A percentile compares a stretch with the other conserved stretches of the same genome.
Conservation (phyloP, 2,329 filamentous ascomycete genomes). For the Diaporthe humulicola region DNA sequence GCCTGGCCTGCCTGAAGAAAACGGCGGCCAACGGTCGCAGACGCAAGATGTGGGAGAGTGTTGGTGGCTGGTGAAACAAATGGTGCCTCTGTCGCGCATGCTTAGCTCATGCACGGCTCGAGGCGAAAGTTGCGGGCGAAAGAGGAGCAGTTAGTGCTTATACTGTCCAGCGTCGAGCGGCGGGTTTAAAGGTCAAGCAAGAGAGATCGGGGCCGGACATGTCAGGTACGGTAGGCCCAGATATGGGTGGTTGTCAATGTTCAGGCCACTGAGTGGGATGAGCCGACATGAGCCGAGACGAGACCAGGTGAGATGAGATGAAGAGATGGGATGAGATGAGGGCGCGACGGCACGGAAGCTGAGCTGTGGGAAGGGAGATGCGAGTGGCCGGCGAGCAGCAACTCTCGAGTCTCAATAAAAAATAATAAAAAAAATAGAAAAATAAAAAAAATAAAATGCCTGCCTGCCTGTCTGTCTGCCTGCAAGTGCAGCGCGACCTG, state of each 20-base stretch:
- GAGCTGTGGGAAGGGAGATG: neutral
- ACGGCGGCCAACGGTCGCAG: constrained; percentile 1
- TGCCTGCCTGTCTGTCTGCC: too few species aligned
- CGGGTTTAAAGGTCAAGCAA: neutral
- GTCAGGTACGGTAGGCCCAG: constrained; percentile 9
- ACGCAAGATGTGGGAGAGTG: neutral
- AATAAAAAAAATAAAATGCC: too few species aligned
- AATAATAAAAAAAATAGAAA: too few species aligned
- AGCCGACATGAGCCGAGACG: neutral
- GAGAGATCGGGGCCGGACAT: constrained; percentile 12
- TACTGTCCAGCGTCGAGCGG: neutral
- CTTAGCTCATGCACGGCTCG: constrained; percentile 1
- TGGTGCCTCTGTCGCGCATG: constrained; percentile 11
- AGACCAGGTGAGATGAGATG: neutral
- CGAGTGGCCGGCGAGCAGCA: neutral
- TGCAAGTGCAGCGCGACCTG: neutral
- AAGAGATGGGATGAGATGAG: neutral
- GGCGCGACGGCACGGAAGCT: neutral
- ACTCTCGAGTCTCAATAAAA: neutral
- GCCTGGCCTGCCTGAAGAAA: neutral
- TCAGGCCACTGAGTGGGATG: neutral
- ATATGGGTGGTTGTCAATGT: neutral
- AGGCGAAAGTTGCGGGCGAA: neutral
- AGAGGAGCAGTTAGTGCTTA: constrained; percentile 19
- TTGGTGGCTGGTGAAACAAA: constrained; percentile 26